Base-by-base conservation (phyloP, 352 stramenopile genomes). In the Phytophthora cajani region DNA sequence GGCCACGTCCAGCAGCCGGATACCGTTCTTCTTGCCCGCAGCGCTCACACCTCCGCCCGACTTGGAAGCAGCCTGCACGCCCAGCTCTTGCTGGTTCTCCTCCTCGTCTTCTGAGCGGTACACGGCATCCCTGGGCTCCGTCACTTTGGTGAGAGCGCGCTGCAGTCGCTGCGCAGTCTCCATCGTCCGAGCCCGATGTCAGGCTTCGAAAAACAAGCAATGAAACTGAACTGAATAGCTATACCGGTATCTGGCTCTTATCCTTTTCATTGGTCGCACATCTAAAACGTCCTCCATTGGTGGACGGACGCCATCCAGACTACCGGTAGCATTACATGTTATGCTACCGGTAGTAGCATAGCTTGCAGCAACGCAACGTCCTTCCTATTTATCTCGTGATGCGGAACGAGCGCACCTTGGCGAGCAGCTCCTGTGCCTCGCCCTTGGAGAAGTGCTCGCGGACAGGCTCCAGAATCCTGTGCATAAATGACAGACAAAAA, bases 331-430 rank as follows among this genome's bases (percentile, higher is more conserved):
- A 23, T 23, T 23, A n/a, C n/a, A 23, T 23, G 21, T 1, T 23
- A 23, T 23, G 21, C 21, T 23, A 23, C 21, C 21, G 21, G 21
- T 23, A 23, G 21, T 23, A 32, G 27, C 30, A 33, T 9, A 33
- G 30, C 30, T 9, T 33, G 30, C 30, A 9, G 30, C 30, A 40
- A 40, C 33, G 10, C 10, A 40, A 40, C 36, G 10, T 42, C 36
- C 10, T 42, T 16, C 36, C 36, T 61, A 65, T 66, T 88, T 95
- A 97, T 87, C 88, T 86, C 5, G 93, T 98, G 72, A 97, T 87
- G 74, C 98, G 98, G 90, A 98, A 99, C 72, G 98, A 95, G 69
- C 95, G 96, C 36, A 99, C 97, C 71, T 98, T 90, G 30, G 84
- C 88, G n/a, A 99, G 86, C 47, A 99, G 78, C 67, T 97, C 87